A percentile compares a stretch with the other conserved stretches of the same genome.
These are phyloP conservation scores for Acer saccharum DNA, from an alignment of 345 rosid species.

Conservation along the genomic window DNA sequence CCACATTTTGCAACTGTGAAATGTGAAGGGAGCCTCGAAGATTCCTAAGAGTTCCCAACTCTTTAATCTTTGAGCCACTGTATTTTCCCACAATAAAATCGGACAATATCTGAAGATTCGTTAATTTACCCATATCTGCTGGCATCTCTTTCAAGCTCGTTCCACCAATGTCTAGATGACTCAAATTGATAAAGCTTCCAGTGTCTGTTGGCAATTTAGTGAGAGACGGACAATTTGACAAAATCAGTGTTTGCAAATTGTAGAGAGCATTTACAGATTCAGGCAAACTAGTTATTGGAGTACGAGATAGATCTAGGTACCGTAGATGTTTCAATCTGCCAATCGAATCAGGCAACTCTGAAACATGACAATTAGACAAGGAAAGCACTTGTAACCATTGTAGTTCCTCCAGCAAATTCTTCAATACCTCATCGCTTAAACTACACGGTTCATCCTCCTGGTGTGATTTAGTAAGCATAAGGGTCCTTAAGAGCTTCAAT, in stretches of 20 bases:
- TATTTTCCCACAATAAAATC: constrained; percentile 11
- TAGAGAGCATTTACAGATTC: constrained; percentile 21
- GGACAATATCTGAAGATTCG: constrained; percentile 15
- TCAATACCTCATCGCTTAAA: background rate
- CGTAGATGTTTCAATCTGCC: constrained; percentile 25
- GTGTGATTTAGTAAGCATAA: background rate
- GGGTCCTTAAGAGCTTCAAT: constrained; percentile 2
- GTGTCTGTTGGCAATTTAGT: constrained; percentile 14
- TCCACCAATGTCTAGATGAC: constrained; percentile 24
- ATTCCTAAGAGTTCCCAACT: constrained; percentile 13
- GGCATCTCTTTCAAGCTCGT: constrained; percentile 30
- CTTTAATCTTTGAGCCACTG: constrained; percentile 19
- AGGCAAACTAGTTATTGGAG: constrained; percentile 22
- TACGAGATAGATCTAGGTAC: constrained; percentile 25
- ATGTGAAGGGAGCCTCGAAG: constrained; percentile 21
- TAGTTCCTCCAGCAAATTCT: constrained; percentile 18
- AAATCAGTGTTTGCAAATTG: constrained; percentile 19
- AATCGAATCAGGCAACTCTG: constrained; percentile 26
- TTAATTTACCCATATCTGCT: constrained; percentile 16
- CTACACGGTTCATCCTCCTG: background rate
- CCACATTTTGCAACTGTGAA: constrained; percentile 25
- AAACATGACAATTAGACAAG: constrained; percentile 12
- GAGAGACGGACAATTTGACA: constrained; percentile 13
- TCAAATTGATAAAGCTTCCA: constrained; percentile 17
- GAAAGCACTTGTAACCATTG: constrained; percentile 21